Evolutionary conservation across 176 grass and related monocot genomes (phyloP), one percentile per base, ranked within the genome.

Genomic region (Secale cereale): DNA sequence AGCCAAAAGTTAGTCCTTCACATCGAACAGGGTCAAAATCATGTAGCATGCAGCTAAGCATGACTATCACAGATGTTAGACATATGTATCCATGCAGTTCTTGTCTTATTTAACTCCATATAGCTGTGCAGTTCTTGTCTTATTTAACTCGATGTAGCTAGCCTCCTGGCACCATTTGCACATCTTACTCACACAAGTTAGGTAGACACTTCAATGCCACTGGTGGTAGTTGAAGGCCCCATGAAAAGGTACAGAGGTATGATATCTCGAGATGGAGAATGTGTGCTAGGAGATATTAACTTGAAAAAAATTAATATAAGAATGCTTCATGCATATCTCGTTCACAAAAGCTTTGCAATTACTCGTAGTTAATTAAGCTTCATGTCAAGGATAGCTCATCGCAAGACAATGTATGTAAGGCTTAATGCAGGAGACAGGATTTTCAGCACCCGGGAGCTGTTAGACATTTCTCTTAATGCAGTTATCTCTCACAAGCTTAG

Each of bases 161-260:
- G 17, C 29, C 35, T 28, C 43, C 26, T 20, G 48, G 45, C 65
- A 73, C 63, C 82, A 16, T 68, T 17, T 45, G 33, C 68, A 85
- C 82, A 89, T 60, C 76, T 76, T 80, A 81, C 45, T 76, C 68
- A 65, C 22, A 85, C 22, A 46, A 57, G 46, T 85, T 76, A 81
- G 41, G 39, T 80, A 41, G 13, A 25, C 31, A 84, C 74, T 89
- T 73, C 62, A 50, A 46, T 68, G 73, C 17, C 7, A 77, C 22
- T 29, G 8, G 11, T 45, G 69, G 66, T 68, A 72, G 40, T 27
- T 82, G 32, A 85, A 78, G 2, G 65, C 29, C 35, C 2, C 66
- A 79, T 83, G 27, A 73, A 65, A 48, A 50, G 3, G 64, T 23
- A 76, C n/a, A 62, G 41, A 79, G 41, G 50, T 63, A 85, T 45